Evolutionary conservation across 768 basidiomycete species (phyloP), one percentile per base, ranked within the genome.

Genomic region (Lentinus tigrinus): DNA sequence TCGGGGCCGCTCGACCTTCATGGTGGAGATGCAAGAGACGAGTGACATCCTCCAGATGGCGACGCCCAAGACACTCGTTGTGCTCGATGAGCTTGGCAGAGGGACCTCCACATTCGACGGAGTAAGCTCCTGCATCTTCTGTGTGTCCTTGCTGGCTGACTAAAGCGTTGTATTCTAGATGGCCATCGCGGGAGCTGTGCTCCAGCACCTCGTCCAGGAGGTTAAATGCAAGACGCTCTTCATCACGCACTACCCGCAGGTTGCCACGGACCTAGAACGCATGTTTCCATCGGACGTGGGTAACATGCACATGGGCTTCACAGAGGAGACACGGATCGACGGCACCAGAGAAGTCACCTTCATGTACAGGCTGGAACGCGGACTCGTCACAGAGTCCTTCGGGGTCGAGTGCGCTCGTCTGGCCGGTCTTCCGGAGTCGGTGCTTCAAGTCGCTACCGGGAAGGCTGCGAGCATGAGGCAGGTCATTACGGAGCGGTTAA

Each of bases 21-120:
- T 97, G 95, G 92, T 98, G 3, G 96, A 99, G 72, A 88, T 98
- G 80, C 80, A 89, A 5, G 95, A 98, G 70, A 97, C 95, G 0
- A 89, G 87, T 65, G 92, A 97, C 65, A 95, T 98, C 56, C 73
- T 98, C 14, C 81, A 85, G 36, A 77, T 84, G 3, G 89, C 92
- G 0, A 90, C 93, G 0, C 71, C 78, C 3, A 80, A 80, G 28
- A 93, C 91, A 50, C 79, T 98, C 11, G 90, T 99, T 13, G 89
- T 99, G 39, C 78, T 98, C 3, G 96, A 99, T 66, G 89, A 91
- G 67, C 80, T 96, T 10, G 94, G 94, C 26, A 77, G 93, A 39
- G 95, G 96, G 16, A 98, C 95, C 0, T 89, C 90, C 0, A 96
- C 96, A 0, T 93, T 89, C 62, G 96, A 99, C 69, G 96, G 96